A percentile compares a stretch with the other conserved stretches of the same genome.
These are phyloP conservation scores for Hypoxylon intermedium DNA, from an alignment of 495 filamentous ascomycete genomes.

Conservation along the genomic window DNA sequence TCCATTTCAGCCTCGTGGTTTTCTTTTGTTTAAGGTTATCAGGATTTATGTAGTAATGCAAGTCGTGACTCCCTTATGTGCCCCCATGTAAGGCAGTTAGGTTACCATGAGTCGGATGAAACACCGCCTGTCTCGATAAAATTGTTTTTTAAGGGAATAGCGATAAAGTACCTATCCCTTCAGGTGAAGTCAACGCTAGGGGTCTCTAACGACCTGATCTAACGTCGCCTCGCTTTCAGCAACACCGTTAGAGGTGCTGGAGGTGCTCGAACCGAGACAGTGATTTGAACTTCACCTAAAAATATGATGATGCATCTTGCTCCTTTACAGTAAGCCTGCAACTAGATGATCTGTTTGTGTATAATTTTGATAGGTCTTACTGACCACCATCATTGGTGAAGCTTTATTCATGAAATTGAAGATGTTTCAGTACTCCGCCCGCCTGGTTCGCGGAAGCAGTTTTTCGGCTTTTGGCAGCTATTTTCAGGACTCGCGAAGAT, in stretches of 20 bases:
- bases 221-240: neutral
- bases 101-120: constrained; percentile 28
- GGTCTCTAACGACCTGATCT: neutral
- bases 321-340: neutral
- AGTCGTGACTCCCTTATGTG: constrained; percentile 7
- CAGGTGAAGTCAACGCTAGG: neutral
- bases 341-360: neutral
- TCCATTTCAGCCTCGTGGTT: constrained; percentile 23
- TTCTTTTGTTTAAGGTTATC: neutral
- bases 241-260: neutral
- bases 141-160: constrained; percentile 27
- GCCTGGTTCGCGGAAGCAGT: too few relatives aligned
- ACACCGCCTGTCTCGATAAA: constrained; percentile 35
- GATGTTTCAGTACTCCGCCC: neutral
- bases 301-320: neutral
- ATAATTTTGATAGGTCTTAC: neutral
- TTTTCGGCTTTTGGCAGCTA: too few relatives aligned
- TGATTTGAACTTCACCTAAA: neutral
- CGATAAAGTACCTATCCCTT: constrained; percentile 9
- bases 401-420: neutral
- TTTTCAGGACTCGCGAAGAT: neutral
- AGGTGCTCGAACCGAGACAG: neutral
- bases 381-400: neutral
- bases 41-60: too few relatives aligned
- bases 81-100: constrained; percentile 20